Evolutionary conservation across 1,284 basidiomycete genomes (phyloP), one percentile per base, ranked within the genome.

Genomic region (Cryptococcus deneoformans): DNA sequence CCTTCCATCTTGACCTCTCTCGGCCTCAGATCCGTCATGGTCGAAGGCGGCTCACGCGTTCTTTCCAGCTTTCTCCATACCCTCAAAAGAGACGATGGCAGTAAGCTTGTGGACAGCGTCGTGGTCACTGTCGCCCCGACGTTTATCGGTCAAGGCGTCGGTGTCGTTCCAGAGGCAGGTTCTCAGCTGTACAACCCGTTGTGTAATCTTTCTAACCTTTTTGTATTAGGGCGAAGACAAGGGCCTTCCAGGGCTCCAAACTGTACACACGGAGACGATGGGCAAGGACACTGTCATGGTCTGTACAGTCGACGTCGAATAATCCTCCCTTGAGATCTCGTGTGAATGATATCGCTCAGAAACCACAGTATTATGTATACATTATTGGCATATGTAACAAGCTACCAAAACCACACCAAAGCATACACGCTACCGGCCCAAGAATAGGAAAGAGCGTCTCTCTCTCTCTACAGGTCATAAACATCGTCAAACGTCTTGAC

Each of bases 41-140:
- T 97, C 9, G 95, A 99, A 80, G 95, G 95, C 52, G 95, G 95
- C 14, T 89, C 91, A 4, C 78, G 80, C 5, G 82, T 98, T 58
- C 92, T 99, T 56, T 81, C 83, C 14, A 86, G 88, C 1, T 92
- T 95, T 76, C 79, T 96, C 0, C 67, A 70, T 20, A 68, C 74
- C 1, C 61, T 60, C 2, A 38, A n/a, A 2, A 61, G 71, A 36
- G 43, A 52, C 11, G 69, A 76, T 20, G 77, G 78, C 29, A 71
- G 76, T 10, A 68, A 67, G 4, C 59, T 84, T 6, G 82, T 93
- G 4, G 87, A 95, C 70, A 81, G 82, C 29, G 75, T 95, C 38
- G 83, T 96, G 47, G 79, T 95, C 43, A 96, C 92, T 2, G 83
- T 91, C 35, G 87, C 92, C 5, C 93, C 93, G 0, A 83, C 80